Conservation (phyloP, 2,329 filamentous ascomycete species). For the Arthroderma sp. region DNA sequence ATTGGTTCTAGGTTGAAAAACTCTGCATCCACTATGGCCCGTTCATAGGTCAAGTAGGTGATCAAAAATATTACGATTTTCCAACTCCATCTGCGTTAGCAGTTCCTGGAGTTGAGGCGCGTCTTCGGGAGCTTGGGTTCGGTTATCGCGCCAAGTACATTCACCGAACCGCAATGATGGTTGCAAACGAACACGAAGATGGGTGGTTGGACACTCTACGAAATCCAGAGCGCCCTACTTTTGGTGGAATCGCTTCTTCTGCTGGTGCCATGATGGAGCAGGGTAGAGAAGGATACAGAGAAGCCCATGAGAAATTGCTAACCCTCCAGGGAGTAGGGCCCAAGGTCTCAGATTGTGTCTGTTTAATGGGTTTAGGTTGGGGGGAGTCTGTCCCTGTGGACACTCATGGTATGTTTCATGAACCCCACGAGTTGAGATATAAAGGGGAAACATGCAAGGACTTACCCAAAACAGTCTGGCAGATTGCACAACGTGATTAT, state of each 20-base stretch:
- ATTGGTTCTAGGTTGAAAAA: slow-evolving; percentile 53
- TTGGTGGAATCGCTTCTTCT: slow-evolving; percentile 28
- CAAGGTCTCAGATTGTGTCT: slow-evolving; percentile 94
- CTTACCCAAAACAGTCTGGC: slow-evolving; percentile 55
- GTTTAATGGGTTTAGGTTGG: slow-evolving; percentile 92
- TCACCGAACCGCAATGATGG: slow-evolving; percentile 64
- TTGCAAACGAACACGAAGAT: slow-evolving; percentile 52
- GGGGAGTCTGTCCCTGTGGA: slow-evolving; percentile 90
- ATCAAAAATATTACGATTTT: slow-evolving; percentile 73
- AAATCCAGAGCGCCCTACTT: slow-evolving; percentile 59
- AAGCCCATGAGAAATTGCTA: slow-evolving; percentile 69
- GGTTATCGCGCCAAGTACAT: slow-evolving; percentile 93
- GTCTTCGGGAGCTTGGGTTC: slow-evolving; percentile 73
- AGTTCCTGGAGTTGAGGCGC: slow-evolving; percentile 59
- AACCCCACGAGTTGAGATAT: not conserved
- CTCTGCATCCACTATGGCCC: slow-evolving; percentile 76
- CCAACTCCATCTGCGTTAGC: slow-evolving; percentile 63
- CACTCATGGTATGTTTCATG: slow-evolving; percentile 51
- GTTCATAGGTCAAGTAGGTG: slow-evolving; percentile 56
- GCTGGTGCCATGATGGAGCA: slow-evolving; percentile 38
- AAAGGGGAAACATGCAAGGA: slow-evolving; percentile 2
- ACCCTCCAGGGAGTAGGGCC: slow-evolving; percentile 78
- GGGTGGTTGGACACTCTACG: slow-evolving; percentile 67
- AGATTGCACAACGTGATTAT: slow-evolving; percentile 94
- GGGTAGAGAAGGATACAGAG: slow-evolving; percentile 54